phyloP scores from a whole-genome alignment of 192 early-diverging fungal species.

The Jimgerdemannia flammicorona region DNA sequence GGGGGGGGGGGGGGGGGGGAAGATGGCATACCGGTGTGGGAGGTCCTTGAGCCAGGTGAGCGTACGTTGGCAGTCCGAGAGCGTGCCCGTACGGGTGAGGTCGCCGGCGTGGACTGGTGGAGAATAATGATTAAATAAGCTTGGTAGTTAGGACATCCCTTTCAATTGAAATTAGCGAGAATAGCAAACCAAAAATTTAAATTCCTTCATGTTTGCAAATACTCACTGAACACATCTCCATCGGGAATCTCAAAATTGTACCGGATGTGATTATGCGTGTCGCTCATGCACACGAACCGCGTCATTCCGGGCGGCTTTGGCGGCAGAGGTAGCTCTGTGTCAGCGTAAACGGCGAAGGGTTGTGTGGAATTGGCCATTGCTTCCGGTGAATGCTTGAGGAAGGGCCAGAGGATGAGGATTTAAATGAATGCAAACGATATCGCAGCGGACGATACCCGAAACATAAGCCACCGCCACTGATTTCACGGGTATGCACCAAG shows the following conservation, averaged over 20 bases:
- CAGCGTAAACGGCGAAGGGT: not conserved
- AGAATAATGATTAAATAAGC: not conserved
- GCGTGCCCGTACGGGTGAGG: constrained; percentile 10
- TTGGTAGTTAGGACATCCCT: not conserved
- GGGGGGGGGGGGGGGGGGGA: too few relatives aligned
- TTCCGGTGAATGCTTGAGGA: too few relatives aligned
- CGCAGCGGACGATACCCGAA: too few relatives aligned
- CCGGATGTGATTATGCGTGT: constrained; percentile 21
- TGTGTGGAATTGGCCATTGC: not conserved
- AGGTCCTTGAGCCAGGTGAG: constrained; percentile 23
- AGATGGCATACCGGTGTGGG: constrained; percentile 19
- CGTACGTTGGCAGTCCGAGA: constrained; percentile 10
- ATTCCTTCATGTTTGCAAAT: not conserved
- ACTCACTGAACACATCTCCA: constrained; percentile 31
- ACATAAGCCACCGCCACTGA: too few relatives aligned
- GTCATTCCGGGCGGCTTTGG: constrained; percentile 1
- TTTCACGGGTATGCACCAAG: too few relatives aligned
- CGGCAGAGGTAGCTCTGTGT: not conserved
- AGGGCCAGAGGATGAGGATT: too few relatives aligned
- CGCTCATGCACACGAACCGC: constrained; percentile 33
- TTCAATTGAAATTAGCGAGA: not conserved
- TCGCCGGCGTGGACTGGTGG: constrained; percentile 31
- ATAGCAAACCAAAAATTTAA: not conserved
- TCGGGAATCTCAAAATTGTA: constrained; percentile 23
- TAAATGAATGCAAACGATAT: too few relatives aligned